Conservation (phyloP, 371 early-diverging fungal genomes). For the Polyrhizophydium stewartii region DNA sequence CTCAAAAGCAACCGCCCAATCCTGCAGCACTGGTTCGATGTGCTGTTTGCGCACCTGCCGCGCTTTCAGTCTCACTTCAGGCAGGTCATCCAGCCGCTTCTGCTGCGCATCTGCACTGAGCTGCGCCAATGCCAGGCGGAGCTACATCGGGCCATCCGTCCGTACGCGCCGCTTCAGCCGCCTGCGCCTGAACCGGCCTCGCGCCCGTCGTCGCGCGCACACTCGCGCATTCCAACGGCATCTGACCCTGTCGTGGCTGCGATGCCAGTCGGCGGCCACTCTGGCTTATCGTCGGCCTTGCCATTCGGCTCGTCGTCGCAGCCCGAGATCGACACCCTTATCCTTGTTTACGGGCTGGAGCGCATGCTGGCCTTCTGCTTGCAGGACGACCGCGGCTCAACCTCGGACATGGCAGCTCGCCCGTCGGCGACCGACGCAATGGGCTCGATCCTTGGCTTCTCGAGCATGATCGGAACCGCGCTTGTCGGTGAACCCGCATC, state of each 20-base stretch:
- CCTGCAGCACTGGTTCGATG: constrained; percentile 75
- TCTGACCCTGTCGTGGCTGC: not conserved
- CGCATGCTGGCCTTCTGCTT: constrained; percentile 60
- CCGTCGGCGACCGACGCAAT: constrained; percentile 19
- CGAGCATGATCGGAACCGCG: constrained; percentile 7
- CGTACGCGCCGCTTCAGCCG: no score
- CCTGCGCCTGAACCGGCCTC: not conserved
- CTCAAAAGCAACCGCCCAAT: constrained; percentile 56
- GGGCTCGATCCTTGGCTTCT: constrained; percentile 24
- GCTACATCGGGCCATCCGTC: constrained; percentile 3
- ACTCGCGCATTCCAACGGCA: not conserved
- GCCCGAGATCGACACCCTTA: constrained; percentile 49
- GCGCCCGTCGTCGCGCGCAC: not conserved
- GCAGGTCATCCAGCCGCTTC: constrained; percentile 54
- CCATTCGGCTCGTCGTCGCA: no score
- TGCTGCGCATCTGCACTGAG: constrained; percentile 63
- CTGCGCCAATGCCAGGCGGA: constrained; percentile 41
- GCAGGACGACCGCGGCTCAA: constrained; percentile 32
- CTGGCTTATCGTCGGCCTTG: no score
- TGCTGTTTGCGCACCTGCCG: constrained; percentile 59
- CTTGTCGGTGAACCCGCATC: constrained; percentile 4
- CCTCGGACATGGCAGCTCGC: constrained; percentile 23
- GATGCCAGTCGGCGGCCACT: not conserved
- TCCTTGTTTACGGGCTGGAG: constrained; percentile 61
- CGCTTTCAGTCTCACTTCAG: constrained; percentile 59